Base-by-base conservation (phyloP, 1,284 basidiomycete species). In the Microbotryum violaceum region DNA sequence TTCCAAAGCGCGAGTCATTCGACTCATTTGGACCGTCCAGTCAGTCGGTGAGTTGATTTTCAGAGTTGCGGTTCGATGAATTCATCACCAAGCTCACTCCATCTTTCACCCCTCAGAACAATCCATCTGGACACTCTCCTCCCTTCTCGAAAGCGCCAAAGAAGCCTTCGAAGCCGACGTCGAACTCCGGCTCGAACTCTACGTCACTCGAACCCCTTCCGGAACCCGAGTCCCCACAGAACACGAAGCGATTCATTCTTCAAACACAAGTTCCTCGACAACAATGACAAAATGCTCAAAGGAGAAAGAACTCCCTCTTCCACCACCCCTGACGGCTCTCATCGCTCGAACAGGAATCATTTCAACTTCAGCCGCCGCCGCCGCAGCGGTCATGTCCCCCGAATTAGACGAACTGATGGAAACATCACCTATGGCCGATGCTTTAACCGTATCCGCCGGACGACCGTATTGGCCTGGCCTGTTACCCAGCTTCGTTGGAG, bases 21-120 rank as follows among this genome's bases (percentile, higher is more conserved):
- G 53, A 10, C 54, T 66, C 16, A 29, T 66, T 9, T 66, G 64
- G 64, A 66, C 61, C 3, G 64, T 66, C 10, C 64, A 62, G 33
- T 49, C 56, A 31, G 50, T 66, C 46, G 54, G 49, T 50, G 25
- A 50, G 25, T 29, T 29, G 6, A 7, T 23, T 4, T 6, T 14
- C 49, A 25, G 21, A 49, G 20, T 4, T 18, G 60, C 16, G 37
- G 16, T 42, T 10, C 37, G 12, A 42, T 42, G 14, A 42, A 16
- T 16, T 42, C 5, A 42, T 31, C 31, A 8, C 31, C 31, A 27
- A 16, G 37, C 37, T 37, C 37, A 37, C 14, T 37, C 10, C 27
- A 9, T 14, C 37, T 16, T 18, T 42, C 12, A 12, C 12, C 37
- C 37, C 37, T 42, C 37, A 42, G 37, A 66, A 51, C 64, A 66